A percentile compares a stretch with the other conserved stretches of the same genome.
Conservation (phyloP, 2,329 filamentous ascomycete species). For the Aotearoamyces nothofagi region DNA sequence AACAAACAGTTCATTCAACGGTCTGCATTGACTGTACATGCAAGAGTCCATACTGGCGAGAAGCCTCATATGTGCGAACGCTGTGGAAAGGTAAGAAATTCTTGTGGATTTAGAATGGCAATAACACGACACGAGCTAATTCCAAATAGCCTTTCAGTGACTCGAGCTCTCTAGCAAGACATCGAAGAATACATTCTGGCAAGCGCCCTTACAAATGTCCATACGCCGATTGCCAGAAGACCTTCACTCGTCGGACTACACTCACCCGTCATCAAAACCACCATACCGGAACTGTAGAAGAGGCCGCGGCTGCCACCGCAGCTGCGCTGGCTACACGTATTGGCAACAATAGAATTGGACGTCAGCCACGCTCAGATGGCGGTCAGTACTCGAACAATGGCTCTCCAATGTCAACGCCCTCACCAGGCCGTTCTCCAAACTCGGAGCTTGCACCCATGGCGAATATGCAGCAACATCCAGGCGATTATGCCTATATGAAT, state of each 20-base stretch:
- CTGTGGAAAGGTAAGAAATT: conserved; percentile 66
- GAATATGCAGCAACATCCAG: conserved; percentile 36
- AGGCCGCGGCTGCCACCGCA: conserved; percentile 77
- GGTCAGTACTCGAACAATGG: conserved; percentile 56
- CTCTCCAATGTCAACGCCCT: conserved; percentile 67
- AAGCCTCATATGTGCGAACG: conserved; percentile 97
- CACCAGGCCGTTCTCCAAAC: conserved; percentile 70
- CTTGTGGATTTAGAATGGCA: neutral
- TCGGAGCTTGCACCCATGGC: conserved; percentile 57
- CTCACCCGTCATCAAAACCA: conserved; percentile 92
- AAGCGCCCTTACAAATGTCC: conserved; percentile 96
- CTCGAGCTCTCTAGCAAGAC: conserved; percentile 82
- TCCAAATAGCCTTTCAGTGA: conserved; percentile 73
- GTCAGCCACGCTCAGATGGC: conserved; percentile 50
- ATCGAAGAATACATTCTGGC: conserved; percentile 88
- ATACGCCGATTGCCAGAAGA: conserved; percentile 95
- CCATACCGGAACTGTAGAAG: conserved; percentile 88
- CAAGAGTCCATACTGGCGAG: conserved; percentile 56
- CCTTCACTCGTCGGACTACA: conserved; percentile 89
- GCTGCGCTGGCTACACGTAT: conserved; percentile 54
- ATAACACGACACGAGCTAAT: too few species aligned
- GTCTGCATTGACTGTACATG: conserved; percentile 55
- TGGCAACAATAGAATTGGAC: conserved; percentile 21
- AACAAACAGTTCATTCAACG: conserved; percentile 64
- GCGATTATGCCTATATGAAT: conserved; percentile 64